phyloP scores from a whole-genome alignment of 805 yeast genomes.

The Ogataea chonburiensis region DNA sequence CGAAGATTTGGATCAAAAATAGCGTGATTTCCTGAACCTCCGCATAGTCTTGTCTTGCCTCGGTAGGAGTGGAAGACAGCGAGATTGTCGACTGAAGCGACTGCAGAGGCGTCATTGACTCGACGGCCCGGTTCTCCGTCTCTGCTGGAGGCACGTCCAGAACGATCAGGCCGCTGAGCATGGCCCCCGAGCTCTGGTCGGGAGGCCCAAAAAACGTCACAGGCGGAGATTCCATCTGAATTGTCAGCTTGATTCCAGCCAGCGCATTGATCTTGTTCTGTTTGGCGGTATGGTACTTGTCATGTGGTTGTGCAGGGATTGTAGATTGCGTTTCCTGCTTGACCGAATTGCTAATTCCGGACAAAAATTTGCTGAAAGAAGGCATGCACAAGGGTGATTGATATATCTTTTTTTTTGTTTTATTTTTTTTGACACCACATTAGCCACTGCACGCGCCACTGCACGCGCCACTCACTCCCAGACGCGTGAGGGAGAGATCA shows the following conservation, averaged over 20 bases:
- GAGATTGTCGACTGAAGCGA: constrained; percentile 28
- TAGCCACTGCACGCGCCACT: too few species aligned
- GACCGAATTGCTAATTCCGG: constrained; percentile 16
- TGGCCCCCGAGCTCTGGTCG: constrained; percentile 77
- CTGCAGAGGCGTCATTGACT: not conserved
- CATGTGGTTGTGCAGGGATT: not conserved
- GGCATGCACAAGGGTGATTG: constrained; percentile 7
- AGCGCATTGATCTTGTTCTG: constrained; percentile 27
- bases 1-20: constrained; percentile 69
- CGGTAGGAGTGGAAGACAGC: constrained; percentile 18
- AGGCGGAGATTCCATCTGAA: constrained; percentile 88
- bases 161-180: constrained; percentile 74
- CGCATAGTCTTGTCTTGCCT: constrained; percentile 40
- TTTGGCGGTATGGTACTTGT: constrained; percentile 26
- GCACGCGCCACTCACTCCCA: constrained; percentile 1
- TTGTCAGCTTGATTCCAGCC: constrained; percentile 41
- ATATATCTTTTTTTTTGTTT: constrained; percentile 1
- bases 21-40: constrained; percentile 59
- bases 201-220: constrained; percentile 79
- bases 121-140: not conserved
- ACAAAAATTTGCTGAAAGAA: constrained; percentile 19
- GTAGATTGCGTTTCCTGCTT: constrained; percentile 8
- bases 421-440: constrained; percentile 1
- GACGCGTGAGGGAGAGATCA: constrained; percentile 16
- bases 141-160: constrained; percentile 46